These are phyloP conservation scores for Fusarium nematophilum DNA, from an alignment of 2,329 filamentous ascomycete species.

Conservation along the genomic window DNA sequence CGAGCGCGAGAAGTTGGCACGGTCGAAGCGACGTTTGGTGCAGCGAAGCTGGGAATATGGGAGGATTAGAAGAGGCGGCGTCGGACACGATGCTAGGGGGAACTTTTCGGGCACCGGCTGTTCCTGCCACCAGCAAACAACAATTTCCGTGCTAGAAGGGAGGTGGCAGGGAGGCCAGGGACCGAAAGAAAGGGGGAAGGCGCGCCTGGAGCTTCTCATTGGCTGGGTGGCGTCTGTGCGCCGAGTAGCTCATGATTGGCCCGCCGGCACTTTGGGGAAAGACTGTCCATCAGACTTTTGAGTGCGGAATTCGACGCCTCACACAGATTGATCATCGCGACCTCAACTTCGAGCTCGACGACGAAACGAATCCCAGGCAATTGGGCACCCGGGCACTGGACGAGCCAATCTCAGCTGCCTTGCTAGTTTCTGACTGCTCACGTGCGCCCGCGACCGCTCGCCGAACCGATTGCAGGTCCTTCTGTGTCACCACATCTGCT, in stretches of 20 bases:
- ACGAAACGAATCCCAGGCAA: slow-evolving; percentile 21
- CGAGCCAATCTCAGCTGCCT: not conserved
- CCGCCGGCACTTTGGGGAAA: slow-evolving; percentile 40
- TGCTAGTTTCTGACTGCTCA: not conserved
- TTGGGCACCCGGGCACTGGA: slow-evolving; percentile 5
- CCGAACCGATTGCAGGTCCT: slow-evolving; percentile 16
- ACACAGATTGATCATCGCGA: slow-evolving; percentile 38
- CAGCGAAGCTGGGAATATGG: slow-evolving; percentile 43
- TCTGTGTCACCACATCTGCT: slow-evolving; percentile 16
- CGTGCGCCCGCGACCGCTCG: not conserved
- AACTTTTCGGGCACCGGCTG: slow-evolving; percentile 54
- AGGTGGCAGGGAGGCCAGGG: slow-evolving; percentile 51
- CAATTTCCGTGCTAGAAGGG: slow-evolving; percentile 60
- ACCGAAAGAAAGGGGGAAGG: slow-evolving; percentile 57
- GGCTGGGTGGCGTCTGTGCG: slow-evolving; percentile 45
- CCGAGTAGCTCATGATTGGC: slow-evolving; percentile 48
- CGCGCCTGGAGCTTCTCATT: slow-evolving; percentile 48
- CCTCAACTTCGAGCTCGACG: slow-evolving; percentile 25
- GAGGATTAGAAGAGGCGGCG: slow-evolving; percentile 44
- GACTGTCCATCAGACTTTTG: slow-evolving; percentile 48
- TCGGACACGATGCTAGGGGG: slow-evolving; percentile 48
- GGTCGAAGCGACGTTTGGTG: slow-evolving; percentile 40
- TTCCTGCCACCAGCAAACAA: slow-evolving; percentile 57
- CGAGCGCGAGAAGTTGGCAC: slow-evolving; percentile 38
- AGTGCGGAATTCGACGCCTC: slow-evolving; percentile 39